These are phyloP conservation scores for Solanum hybrid DNA, from an alignment of 305 asterid genomes.

Conservation along the genomic window DNA sequence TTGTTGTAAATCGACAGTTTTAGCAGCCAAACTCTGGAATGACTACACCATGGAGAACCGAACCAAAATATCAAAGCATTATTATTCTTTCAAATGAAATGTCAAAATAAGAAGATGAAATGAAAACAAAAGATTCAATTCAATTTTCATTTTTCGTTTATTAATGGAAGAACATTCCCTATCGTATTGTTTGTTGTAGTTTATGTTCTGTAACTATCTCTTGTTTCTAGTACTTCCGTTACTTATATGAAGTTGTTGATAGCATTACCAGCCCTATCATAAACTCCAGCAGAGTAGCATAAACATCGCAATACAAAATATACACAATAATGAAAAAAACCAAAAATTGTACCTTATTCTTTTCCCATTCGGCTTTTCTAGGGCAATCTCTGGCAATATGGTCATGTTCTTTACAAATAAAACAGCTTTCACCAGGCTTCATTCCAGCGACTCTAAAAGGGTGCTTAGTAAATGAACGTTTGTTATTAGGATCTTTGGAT, in stretches of 20 bases:
- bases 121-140: neutral
- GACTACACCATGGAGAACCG: neutral
- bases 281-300: neutral
- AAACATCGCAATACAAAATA: neutral
- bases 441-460: conserved; percentile 78
- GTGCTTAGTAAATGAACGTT: conserved; percentile 34
- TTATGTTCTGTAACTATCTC: neutral
- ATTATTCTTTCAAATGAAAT: neutral
- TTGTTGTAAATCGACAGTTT: neutral
- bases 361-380: conserved; percentile 72
- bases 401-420: conserved; percentile 55
- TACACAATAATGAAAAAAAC: neutral
- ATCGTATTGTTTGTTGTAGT: neutral
- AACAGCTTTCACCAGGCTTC: conserved; percentile 96
- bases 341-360: conserved; percentile 52
- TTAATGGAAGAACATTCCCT: neutral
- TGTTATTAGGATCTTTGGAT: conserved; percentile 28
- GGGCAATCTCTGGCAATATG: conserved; percentile 76
- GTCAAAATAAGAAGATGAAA: neutral
- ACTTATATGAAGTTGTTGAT: no score
- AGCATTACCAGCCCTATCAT: neutral
- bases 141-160: neutral
- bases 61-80: neutral
- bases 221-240: neutral
- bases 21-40: neutral